Evolutionary conservation across 495 filamentous ascomycete genomes (phyloP), one percentile per base, ranked within the genome.

Genomic region (Viridothelium virens): DNA sequence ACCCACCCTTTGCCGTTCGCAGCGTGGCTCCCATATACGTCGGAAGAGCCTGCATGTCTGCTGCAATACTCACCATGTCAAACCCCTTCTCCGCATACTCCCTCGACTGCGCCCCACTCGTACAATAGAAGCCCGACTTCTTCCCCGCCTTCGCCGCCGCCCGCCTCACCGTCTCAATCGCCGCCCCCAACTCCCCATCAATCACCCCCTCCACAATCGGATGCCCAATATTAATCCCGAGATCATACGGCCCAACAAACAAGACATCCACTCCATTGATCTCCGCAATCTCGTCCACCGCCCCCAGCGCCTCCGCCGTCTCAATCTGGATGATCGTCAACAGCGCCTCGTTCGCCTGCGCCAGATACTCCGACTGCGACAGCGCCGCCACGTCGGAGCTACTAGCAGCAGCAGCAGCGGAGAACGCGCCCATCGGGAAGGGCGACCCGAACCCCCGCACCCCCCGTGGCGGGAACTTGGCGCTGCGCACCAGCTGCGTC

Each of bases 301-400:
- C 79, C 2, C 89, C 83, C 50, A 94, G 76, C 0, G 89, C 89
- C 69, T 87, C 87, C 67, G 79, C 79, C 0, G 91, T 94, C 76
- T 95, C 91, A 65, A 94, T 92, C 78, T 94, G 91, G 38, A 92
- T 83, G 71, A 91, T 86, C 31, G 87, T 89, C 39, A 91, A 73
- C 12, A 92, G 76, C 46, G 81, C 80, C 10, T 84, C 82, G 75
- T 93, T 92, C 36, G 90, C 88, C 66, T 91, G 83, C 68, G 87
- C 82, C 34, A 91, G 80, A 69, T 95, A 95, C 48, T 89, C 85
- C 2, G 80, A 80, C 66, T 80, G 70, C 3, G 81, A 80, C 16
- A 82, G 77, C 1, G 74, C 74, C 1, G 3, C 41, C 38, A 36
- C 65, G 11, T 6, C 65, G 36, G 39, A 2, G 25, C 25, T 25